phyloP scores from a whole-genome alignment of 2,329 filamentous ascomycete species.

The Talaromyces sp. region DNA sequence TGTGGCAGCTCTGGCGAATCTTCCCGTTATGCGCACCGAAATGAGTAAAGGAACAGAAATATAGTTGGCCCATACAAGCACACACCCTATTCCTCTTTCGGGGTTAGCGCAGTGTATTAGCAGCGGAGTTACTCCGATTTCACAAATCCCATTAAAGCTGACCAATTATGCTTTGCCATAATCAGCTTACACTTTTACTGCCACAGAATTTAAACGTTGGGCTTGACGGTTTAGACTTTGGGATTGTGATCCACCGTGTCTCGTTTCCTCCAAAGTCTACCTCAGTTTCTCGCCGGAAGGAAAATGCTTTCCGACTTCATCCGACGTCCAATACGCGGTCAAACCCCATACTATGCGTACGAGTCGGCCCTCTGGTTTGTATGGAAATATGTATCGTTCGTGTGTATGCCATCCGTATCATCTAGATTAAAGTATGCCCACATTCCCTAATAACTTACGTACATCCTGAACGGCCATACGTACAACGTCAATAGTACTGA shows the following conservation, averaged over 20 bases:
- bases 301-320: slow-evolving; percentile 5
- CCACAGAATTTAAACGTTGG: neutral
- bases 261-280: neutral
- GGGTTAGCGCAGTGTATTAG: neutral
- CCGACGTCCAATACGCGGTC: neutral
- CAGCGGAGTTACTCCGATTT: slow-evolving; percentile 3
- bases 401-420: neutral
- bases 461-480: neutral
- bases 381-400: neutral
- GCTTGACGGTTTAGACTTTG: neutral
- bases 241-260: neutral
- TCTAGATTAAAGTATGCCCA: neutral
- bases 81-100: neutral
- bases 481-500: too few relatives aligned
- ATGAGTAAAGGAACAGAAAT: neutral
- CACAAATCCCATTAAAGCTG: neutral
- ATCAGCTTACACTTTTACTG: neutral
- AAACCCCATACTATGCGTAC: neutral
- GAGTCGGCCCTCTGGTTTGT: neutral
- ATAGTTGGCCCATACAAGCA: neutral
- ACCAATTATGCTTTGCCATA: neutral
- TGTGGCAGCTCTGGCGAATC: neutral
- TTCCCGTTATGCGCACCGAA: neutral
- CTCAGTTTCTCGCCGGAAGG: neutral
- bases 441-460: neutral